Evolutionary conservation across 371 early-diverging fungal species (phyloP), one percentile per base, ranked within the genome.

Genomic region (Coelomomyces lativittatus): DNA sequence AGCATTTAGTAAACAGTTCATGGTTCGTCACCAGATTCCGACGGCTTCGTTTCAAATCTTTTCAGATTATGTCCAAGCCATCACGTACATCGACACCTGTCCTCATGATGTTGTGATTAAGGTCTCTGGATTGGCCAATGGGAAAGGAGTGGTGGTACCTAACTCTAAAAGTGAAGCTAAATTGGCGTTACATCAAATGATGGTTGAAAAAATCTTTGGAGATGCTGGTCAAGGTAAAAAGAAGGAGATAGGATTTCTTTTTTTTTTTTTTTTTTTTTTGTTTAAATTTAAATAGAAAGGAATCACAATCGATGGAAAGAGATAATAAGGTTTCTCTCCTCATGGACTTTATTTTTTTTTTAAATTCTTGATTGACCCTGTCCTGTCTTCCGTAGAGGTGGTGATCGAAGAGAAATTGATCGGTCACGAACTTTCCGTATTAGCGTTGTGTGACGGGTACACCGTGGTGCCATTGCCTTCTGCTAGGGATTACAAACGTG

Each of bases 401-500:
- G 95, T 96, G 2, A 69, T 96, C 53, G 96, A 96, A 64, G 93
- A 96, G 67, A 79, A 76, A 35, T 66, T 96, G 30, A 80, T 78
- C 50, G 96, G 96, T 32, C 78, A 88, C 61, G 96, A 96, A 53
- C 70, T 91, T 48, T 82, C 83, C 47, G 71, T 91, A 37, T 71
- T 96, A 54, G 82, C 91, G 12, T 74, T 96, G 53, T 79, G 88
- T n/a, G 95, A 93, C 61, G 96, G 95, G 32, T 90, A 93, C 71
- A 88, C 90, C 0, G 69, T 91, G 33, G 60, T 84, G 23, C 67
- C 82, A 26, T 61, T 90, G 48, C 90, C 92, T 17, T 83, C 88
- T 33, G 90, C 91, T 35, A 92, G 93, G 70, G 96, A 96, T 56
- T 95, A 96, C 63, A 96, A 96, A 68, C 85, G 95, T 32, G 85